Evolutionary conservation across 2,329 filamentous ascomycete genomes (phyloP).

Genomic region (Stachybotrys chartarum): DNA sequence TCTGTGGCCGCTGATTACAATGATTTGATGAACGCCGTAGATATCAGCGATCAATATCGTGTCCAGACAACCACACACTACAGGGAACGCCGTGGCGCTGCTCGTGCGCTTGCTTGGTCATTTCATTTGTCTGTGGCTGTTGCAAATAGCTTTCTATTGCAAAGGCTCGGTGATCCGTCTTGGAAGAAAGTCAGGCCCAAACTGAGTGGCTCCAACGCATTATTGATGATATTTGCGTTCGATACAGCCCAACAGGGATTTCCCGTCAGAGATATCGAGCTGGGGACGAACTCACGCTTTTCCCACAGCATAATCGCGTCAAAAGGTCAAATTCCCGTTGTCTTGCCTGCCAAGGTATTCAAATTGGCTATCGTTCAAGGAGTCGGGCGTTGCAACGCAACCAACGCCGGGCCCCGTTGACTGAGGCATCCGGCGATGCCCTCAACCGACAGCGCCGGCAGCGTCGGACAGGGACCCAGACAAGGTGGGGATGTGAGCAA

Average conservation of each 20-base stretch:
- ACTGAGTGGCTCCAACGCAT: not conserved
- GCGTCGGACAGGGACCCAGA: no score
- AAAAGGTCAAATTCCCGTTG: not conserved
- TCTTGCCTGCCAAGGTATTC: not conserved
- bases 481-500: no score
- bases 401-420: no score
- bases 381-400: no score
- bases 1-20: not conserved
- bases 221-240: not conserved
- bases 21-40: not conserved
- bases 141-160: not conserved
- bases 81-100: not conserved
- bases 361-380: no score
- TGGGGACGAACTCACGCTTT: not conserved
- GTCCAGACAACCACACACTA: not conserved
- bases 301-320: not conserved
- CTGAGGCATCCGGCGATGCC: no score
- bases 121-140: not conserved
- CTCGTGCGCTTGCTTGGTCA: not conserved
- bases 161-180: not conserved
- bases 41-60: slow-evolving; percentile 1
- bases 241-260: not conserved
- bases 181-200: not conserved
- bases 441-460: no score
- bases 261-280: not conserved